Conservation (phyloP, 768 basidiomycete species). For the Russula abietina region DNA sequence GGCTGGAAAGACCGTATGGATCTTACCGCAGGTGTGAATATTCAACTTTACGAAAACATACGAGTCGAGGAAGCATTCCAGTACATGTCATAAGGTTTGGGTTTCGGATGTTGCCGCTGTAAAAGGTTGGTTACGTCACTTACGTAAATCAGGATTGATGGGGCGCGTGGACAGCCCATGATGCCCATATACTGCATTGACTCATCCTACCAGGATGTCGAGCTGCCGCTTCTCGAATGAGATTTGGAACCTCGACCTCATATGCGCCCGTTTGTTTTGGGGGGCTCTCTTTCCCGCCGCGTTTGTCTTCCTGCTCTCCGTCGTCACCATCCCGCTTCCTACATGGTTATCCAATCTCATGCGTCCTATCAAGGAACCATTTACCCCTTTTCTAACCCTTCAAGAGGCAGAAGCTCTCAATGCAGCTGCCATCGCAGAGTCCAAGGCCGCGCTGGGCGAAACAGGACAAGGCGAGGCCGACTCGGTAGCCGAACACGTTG, state of each 20-base stretch:
- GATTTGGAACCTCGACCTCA: conserved; percentile 35
- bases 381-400: conserved; percentile 43
- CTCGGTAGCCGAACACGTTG: conserved; percentile 21
- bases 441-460: conserved; percentile 1
- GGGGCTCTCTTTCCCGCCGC: conserved; percentile 43
- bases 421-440: background rate
- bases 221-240: conserved; percentile 8
- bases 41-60: too few relatives aligned
- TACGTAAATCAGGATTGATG: background rate
- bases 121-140: too few relatives aligned
- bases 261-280: conserved; percentile 50
- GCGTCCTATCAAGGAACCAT: conserved; percentile 26
- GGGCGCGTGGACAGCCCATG: background rate
- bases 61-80: too few relatives aligned
- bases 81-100: too few relatives aligned
- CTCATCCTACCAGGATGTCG: conserved; percentile 13
- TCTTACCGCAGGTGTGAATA: too few relatives aligned
- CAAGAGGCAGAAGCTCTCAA: conserved; percentile 23
- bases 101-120: too few relatives aligned
- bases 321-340: conserved; percentile 28
- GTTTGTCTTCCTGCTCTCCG: conserved; percentile 40
- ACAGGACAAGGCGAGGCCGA: background rate
- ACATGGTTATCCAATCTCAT: conserved; percentile 25
- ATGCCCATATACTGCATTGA: background rate
- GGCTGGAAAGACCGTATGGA: too few relatives aligned